Evolutionary conservation across 2,329 filamentous ascomycete genomes (phyloP), one percentile per base, ranked within the genome.

Genomic region (Cladosporium phlei): DNA sequence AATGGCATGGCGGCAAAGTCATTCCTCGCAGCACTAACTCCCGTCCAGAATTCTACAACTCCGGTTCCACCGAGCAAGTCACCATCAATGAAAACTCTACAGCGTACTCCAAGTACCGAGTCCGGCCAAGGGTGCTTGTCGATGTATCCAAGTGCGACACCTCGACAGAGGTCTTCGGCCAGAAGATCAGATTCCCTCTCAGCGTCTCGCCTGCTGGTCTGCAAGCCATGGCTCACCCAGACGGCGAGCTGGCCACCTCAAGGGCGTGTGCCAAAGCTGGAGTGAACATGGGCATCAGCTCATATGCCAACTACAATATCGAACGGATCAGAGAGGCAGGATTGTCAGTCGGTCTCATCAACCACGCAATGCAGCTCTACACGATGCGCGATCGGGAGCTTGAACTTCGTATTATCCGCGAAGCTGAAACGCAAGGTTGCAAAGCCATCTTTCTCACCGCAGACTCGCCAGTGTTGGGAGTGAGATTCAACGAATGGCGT

Each of bases 391-490:
- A 79, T 57, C 66, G 73, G 58, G 71, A 38, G 66, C 70, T 29
- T 66, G 76, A 62, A 64, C 69, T 74, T 47, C 28, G 64, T 54
- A 59, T 59, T 37, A 54, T 65, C 30, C 53, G 49, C 0, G 49
- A 57, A 40, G 62, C 62, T 1, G 61, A 64, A 39, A 38, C 40
- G 14, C 54, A 54, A 33, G 75, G 76, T 5, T 79, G 74, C 58
- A 74, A 73, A 49, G 77, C 76, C 0, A 59, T 80, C 3, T 70
- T 81, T 27, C 56, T 82, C 2, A 75, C 77, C 0, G 75, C 78
- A 2, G 78, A 81, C 52, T 69, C 70, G 0, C 77, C 78, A 0
- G 69, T 77, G 1, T 64, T 80, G 0, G 78, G 77, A 0, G 68
- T 71, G 17, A 66, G 77, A 0, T 64, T 77, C 24, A 75, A 77